These are phyloP conservation scores for Furcasterigmium furcatum DNA, from an alignment of 2,329 filamentous ascomycete genomes.

Conservation along the genomic window DNA sequence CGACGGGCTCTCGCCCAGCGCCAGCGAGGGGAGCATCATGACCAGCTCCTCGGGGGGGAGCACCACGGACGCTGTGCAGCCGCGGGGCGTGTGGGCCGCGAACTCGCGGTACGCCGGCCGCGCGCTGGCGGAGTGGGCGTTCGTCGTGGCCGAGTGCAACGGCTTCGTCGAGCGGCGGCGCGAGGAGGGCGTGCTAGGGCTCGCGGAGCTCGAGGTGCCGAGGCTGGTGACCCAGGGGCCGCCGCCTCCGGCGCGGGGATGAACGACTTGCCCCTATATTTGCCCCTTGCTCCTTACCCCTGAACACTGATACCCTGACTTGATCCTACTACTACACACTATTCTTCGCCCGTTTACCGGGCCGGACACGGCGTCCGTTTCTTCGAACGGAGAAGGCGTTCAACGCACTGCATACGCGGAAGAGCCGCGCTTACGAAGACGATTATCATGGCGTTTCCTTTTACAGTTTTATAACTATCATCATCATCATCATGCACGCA, in stretches of 20 bases:
- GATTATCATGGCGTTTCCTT: neutral
- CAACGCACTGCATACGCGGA: too few species aligned
- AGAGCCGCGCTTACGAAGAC: too few species aligned
- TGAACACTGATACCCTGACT: too few species aligned
- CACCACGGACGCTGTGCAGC: conserved; percentile 25
- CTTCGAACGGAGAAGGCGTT: too few species aligned
- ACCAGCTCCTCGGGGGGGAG: conserved; percentile 5
- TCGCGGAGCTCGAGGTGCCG: conserved; percentile 63
- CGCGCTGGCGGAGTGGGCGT: conserved; percentile 74
- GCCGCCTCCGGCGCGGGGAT: too few species aligned
- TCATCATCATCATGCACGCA: too few species aligned
- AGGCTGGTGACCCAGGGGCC: conserved; percentile 20
- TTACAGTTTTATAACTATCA: too few species aligned
- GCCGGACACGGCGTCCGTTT: too few species aligned
- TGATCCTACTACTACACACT: too few species aligned
- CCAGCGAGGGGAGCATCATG: conserved; percentile 16
- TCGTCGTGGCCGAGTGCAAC: conserved; percentile 75
- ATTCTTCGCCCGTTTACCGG: too few species aligned
- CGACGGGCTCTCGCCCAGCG: conserved; percentile 2
- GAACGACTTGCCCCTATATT: too few species aligned
- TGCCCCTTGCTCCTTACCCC: too few species aligned
- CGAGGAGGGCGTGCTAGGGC: conserved; percentile 65
- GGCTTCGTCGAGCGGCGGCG: conserved; percentile 75
- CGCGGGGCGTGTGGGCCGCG: conserved; percentile 38
- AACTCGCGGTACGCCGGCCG: conserved; percentile 64